Evolutionary conservation across 345 rosid species (phyloP), one percentile per base, ranked within the genome.

Genomic region (Camelina neglecta): DNA sequence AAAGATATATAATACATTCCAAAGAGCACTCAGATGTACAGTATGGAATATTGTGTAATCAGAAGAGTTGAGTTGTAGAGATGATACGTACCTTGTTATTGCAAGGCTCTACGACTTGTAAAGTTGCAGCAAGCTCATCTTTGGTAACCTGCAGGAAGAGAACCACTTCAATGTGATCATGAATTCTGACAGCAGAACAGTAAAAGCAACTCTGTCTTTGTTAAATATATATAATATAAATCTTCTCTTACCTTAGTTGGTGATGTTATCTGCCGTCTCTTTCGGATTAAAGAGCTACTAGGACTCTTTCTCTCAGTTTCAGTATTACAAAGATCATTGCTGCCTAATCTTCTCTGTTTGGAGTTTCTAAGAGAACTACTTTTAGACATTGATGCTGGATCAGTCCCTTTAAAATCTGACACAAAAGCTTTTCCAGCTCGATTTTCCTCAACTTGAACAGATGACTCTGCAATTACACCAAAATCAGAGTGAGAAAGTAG

Each of bases 211-310:
- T 38, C 26, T 9, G 53, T 21, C 31, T 35, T 26, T 50, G 71
- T 36, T 60, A 10, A 10, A 41, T 11, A 41, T 41, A 41, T 9
- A 68, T 10, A 3, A 39, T 39, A 39, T 3, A 41, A 7, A 69
- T 74, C 39, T 67, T 68, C 74, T 67, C 76, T 81, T 86, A 88
- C 89, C 77, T 86, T 87, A 74, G 79, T 61, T 48, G 89, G 90
- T 54, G 79, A 82, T 68, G 80, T 74, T 80, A 87, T 86, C 71
- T 81, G 88, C 80, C 92, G 86, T 77, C 83, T 85, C 75, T 83
- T 87, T 55, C 80, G 80, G 50, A 65, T 75, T 73, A 83, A 89
- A 75, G 73, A 42, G 62, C 71, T 81, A 73, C 44, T 67, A 61
- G 67, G 84, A 83, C 77, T 81, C 49, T 67, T 65, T 75, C 69